Percentiles rank a stretch among this genome's conserved stretches.
These are phyloP conservation scores for Vitellaria paradoxa DNA, from an alignment of 179 eudicot species.

Conservation along the genomic window DNA sequence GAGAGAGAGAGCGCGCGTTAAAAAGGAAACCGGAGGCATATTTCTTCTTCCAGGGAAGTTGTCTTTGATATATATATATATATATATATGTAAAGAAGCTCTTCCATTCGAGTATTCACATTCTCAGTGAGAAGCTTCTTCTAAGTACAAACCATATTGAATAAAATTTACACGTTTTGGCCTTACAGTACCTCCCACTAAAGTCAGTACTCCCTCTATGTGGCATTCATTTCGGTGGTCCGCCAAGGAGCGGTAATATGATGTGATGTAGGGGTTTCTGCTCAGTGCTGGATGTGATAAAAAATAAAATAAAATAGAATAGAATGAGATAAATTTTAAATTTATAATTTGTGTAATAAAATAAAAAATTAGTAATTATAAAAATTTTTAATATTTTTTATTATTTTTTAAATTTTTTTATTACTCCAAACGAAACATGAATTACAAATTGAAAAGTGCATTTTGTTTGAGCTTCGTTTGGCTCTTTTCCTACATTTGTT, in stretches of 20 bases:
- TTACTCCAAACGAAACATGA: too few species aligned
- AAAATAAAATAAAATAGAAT: too few species aligned
- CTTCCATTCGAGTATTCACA: conserved; percentile 8
- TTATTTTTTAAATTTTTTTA: too few species aligned
- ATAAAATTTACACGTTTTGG: background rate
- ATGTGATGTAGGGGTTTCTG: background rate
- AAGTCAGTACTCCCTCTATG: background rate
- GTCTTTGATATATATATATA: background rate
- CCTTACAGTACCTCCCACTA: background rate
- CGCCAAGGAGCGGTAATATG: background rate
- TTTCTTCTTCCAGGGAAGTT: background rate
- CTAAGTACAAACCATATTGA: background rate
- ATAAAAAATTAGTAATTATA: too few species aligned
- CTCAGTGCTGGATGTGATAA: too few species aligned
- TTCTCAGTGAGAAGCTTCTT: conserved; percentile 10
- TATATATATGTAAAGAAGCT: background rate
- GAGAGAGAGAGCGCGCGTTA: background rate
- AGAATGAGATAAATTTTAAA: too few species aligned
- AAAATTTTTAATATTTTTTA: too few species aligned
- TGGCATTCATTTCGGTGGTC: conserved; percentile 10
- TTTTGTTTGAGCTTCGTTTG: conserved; percentile 8
- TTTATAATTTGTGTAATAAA: too few species aligned
- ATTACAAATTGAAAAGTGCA: conserved; percentile 16
- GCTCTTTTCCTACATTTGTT: background rate
- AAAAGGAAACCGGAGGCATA: background rate